Evolutionary conservation across 2,329 filamentous ascomycete species (phyloP).

Genomic region (Fusarium heterosporum): DNA sequence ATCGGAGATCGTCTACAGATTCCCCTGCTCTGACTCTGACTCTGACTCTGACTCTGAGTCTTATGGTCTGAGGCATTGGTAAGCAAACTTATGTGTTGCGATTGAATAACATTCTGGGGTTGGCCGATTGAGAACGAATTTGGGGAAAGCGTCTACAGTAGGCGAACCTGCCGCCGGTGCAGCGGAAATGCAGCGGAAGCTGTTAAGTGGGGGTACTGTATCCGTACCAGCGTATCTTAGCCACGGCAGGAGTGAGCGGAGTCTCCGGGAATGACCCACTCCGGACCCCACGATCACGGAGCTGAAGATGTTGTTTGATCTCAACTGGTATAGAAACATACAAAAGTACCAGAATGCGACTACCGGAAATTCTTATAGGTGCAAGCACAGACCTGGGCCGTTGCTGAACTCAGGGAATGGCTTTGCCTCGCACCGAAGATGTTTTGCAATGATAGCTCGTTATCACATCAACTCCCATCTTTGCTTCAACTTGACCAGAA

Average conservation of each 20-base stretch:
- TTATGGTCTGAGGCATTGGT: slow-evolving; percentile 35
- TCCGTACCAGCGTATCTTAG: background rate
- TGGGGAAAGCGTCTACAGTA: slow-evolving; percentile 21
- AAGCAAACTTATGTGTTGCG: slow-evolving; percentile 32
- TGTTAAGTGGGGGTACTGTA: slow-evolving; percentile 4
- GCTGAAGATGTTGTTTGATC: background rate
- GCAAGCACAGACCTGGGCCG: too few species aligned
- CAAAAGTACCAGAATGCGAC: background rate
- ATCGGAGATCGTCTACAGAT: slow-evolving; percentile 36
- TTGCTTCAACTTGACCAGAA: background rate
- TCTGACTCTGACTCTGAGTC: background rate
- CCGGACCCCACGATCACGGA: slow-evolving; percentile 14
- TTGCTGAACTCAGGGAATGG: background rate
- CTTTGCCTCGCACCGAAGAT: background rate
- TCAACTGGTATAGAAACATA: background rate
- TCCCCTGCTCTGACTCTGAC: slow-evolving; percentile 1
- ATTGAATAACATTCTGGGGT: slow-evolving; percentile 36
- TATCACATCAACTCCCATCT: background rate
- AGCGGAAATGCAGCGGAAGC: slow-evolving; percentile 18
- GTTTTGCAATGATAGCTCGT: background rate
- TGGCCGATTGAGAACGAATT: background rate
- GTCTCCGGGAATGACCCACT: slow-evolving; percentile 29
- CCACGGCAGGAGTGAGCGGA: background rate
- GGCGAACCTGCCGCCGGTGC: slow-evolving; percentile 18
- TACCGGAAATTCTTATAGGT: too few species aligned